Base-by-base conservation (phyloP, 345 rosid genomes). In the Syzygium oleosum region DNA sequence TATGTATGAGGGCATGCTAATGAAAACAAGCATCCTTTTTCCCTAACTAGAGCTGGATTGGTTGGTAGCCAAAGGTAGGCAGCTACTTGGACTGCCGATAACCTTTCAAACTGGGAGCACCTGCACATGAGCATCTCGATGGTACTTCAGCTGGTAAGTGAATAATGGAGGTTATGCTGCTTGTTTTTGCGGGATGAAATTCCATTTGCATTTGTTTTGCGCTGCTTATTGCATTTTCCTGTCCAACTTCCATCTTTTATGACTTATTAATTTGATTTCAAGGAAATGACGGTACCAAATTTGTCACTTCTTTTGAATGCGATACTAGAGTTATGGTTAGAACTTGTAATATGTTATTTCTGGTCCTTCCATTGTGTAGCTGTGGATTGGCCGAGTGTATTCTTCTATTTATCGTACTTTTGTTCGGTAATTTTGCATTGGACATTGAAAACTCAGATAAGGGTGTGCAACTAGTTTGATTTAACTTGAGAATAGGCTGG, bases 51-150 rank as follows among this genome's bases (percentile, higher is more conserved):
- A 86, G 99, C 99, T 91, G 98, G 99, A 89, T 97, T 95, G 89
- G 88, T 93, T 85, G 98, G 98, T 87, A 95, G 97, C 88, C 98
- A 97, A 88, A 94, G 94, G 89, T 94, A 94, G 92, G 98, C 97
- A 84, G 99, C 98, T 51, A 96, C 97, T 43, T 96, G 98, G 98
- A 95, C 98, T 2, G 98, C 98, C 88, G 99, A 97, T 92, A 97
- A 97, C 88, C 94, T 95, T 86, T 97, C 99, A 88, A 96, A 88
- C 53, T 96, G 99, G 99, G 96, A 97, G 91, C 98, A 97, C 90
- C 90, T 96, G 65, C 98, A 95, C 90, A 95, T 96, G 98, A 94
- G 96, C 87, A 92, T 97, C 91, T 90, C 97, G 51, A 96, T 97
- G 99, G 94, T 97, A 34, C 98, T 97, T 92, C 98, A 96, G 90